Percentiles rank a stretch among this genome's conserved stretches.
These are phyloP conservation scores for Annulohypoxylon bovei DNA, from an alignment of 495 filamentous ascomycete genomes.

Conservation along the genomic window DNA sequence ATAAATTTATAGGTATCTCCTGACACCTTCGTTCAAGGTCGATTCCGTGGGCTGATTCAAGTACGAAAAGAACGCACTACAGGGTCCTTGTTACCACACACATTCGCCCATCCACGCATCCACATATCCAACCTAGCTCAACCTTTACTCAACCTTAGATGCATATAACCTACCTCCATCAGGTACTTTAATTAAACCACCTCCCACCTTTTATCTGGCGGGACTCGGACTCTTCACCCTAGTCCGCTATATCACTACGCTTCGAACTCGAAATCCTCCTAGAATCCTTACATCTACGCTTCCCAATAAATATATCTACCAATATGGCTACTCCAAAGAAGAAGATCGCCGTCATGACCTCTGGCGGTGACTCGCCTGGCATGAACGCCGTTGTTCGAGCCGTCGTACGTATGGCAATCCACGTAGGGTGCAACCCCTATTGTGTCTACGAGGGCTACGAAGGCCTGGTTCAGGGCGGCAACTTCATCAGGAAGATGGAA, in stretches of 20 bases:
- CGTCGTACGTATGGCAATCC: slow-evolving; percentile 91
- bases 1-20: slow-evolving; percentile 21
- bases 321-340: slow-evolving; percentile 65
- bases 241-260: not conserved
- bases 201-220: not conserved
- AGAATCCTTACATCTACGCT: not conserved
- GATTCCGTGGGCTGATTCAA: slow-evolving; percentile 31
- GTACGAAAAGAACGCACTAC: slow-evolving; percentile 32
- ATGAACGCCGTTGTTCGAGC: slow-evolving; percentile 97
- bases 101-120: not conserved
- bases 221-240: not conserved
- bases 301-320: not conserved
- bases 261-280: not conserved
- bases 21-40: slow-evolving; percentile 5
- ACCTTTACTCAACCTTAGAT: not conserved
- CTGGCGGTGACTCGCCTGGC: slow-evolving; percentile 95
- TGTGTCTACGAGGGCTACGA: slow-evolving; percentile 97
- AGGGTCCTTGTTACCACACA: slow-evolving; percentile 2
- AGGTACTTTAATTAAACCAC: not conserved
- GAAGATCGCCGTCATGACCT: slow-evolving; percentile 94
- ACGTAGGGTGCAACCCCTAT: slow-evolving; percentile 86
- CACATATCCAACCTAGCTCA: not conserved
- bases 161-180: not conserved
- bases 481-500: slow-evolving; percentile 83
- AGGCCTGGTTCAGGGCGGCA: slow-evolving; percentile 88